Evolutionary conservation across 768 basidiomycete species (phyloP), one percentile per base, ranked within the genome.

Genomic region (Mycena albidolilacea): DNA sequence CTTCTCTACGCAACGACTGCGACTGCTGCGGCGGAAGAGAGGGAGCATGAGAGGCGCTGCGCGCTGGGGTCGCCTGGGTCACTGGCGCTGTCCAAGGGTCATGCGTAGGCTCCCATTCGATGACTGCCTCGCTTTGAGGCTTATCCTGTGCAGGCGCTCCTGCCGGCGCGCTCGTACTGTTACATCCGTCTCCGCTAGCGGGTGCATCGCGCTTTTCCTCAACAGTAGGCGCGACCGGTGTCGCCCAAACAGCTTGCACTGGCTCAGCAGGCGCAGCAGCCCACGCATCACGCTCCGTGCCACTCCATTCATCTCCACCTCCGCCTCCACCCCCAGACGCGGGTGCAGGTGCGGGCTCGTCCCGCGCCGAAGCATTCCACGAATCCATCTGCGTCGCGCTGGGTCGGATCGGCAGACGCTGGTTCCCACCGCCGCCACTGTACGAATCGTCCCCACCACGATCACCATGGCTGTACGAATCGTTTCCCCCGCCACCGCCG

Each of bases 11-110:
- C 38, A 46, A 38, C 38, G 67, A 52, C 19, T 68, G 67, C 43
- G 63, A 65, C 46, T 64, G 67, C 43, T 58, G 54, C 43, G 61
- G 17, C 21, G 63, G 63, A 23, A 17, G 52, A 54, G 52, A 1
- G 52, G 23, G 52, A 35, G 54, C 17, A 5, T 41, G 44, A 68
- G 54, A 50, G 63, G 35, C 14, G 48, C 6, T 50, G 19, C n/a
- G 63, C 12, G 48, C 39, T 3, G 57, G 7, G 21, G 43, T 5
- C 2, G 55, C 44, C 48, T 63, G 55, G 12, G 60, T 23, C 37
- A 58, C 63, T 15, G 58, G 59, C 41, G 19, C 60, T 8, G 35
- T 60, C 74, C 74, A 72, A 35, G 70, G 37, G 17, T 75, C 74
- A 38, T 69, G 74, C 5, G 57, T 46, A 19, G 70, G 57, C 67